A percentile compares a stretch with the other conserved stretches of the same genome.
Conservation (phyloP, 2,329 filamentous ascomycete genomes). For the Fusarium annulatum region DNA sequence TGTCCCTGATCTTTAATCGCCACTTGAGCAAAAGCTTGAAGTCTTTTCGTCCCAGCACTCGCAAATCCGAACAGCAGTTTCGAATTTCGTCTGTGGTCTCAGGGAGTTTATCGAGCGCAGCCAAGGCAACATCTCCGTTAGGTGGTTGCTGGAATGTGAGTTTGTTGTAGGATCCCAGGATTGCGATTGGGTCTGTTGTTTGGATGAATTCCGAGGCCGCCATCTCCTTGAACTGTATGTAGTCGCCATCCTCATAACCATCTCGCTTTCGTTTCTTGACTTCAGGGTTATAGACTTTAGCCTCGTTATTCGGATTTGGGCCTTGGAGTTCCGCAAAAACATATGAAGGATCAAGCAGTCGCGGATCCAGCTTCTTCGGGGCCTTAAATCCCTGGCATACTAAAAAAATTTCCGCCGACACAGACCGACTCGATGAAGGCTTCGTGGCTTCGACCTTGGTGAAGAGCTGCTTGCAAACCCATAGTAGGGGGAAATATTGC, state of each 20-base stretch:
- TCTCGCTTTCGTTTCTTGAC: conserved; percentile 97
- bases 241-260: conserved; percentile 97
- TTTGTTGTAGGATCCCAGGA: conserved; percentile 86
- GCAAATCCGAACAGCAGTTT: conserved; percentile 82
- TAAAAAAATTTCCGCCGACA: too few species aligned
- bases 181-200: conserved; percentile 90
- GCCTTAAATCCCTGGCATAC: too few species aligned
- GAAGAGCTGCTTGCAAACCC: too few species aligned
- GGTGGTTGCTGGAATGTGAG: conserved; percentile 83
- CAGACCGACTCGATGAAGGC: too few species aligned
- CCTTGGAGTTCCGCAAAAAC: too few species aligned
- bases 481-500: too few species aligned
- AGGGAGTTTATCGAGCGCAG: conserved; percentile 84
- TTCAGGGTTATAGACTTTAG: conserved; percentile 97
- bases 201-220: conserved; percentile 94
- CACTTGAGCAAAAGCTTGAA: conserved; percentile 91
- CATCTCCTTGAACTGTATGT: conserved; percentile 89
- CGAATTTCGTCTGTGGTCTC: conserved; percentile 88
- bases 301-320: conserved; percentile 79
- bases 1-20: too few species aligned
- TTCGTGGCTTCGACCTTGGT: too few species aligned
- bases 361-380: too few species aligned
- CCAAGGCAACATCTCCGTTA: conserved; percentile 86
- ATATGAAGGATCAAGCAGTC: too few species aligned
- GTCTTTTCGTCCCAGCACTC: conserved; percentile 91